Base-by-base conservation (phyloP, 2,329 filamentous ascomycete species). In the Dryadomyces sulphureus region DNA sequence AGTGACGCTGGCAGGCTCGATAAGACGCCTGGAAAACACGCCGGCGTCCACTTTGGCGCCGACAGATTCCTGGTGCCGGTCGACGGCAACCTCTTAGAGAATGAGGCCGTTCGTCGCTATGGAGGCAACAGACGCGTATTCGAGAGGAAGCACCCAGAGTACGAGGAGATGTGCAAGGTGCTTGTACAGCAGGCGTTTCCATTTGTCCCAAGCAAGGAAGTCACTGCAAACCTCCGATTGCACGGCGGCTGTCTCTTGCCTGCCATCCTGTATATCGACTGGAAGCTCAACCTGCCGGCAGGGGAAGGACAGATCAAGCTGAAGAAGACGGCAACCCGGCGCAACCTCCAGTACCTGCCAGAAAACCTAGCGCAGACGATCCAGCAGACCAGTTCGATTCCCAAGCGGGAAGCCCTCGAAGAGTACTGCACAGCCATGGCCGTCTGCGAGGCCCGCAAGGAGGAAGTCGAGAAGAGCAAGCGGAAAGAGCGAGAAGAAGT, bases 381-480 rank as follows among this genome's bases (percentile, higher is more conserved):
- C 5, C 20, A 0, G 47, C 46, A 4, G 46, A 24, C 11, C 1
- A 12, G 7, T 6, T 17, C 48, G 7, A 22, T 43, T 1, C 50
- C 45, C 7, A 49, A 60, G n/a, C 57, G 51, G 44, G 58, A 59
- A 11, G 62, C 59, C 0, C 44, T 65, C 9, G 54, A 55, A n/a
- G 70, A 72, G 50, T 59, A 68, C 21, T 52, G 56, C 19, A 61
- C 60, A 14, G 65, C 64, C 4, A 57, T 63, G 43, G 53, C 54
- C 16, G 42, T 65, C 19, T 53, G 52, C 27, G 45, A 50, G 5
- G 55, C 54, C 16, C 56, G 56, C 19, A 52, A 57, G 17, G 49
- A 49, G 3, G 51, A 55, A 43, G 45, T 49, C 11, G 48, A 50
- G 8, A 53, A 50, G 35, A 55, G 52, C 45, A 55, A 41, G 45